Percentiles rank a stretch among this genome's conserved stretches.
phyloP scores from a whole-genome alignment of 2,329 filamentous ascomycete genomes.

The Trichoderma atrobrunneum region DNA sequence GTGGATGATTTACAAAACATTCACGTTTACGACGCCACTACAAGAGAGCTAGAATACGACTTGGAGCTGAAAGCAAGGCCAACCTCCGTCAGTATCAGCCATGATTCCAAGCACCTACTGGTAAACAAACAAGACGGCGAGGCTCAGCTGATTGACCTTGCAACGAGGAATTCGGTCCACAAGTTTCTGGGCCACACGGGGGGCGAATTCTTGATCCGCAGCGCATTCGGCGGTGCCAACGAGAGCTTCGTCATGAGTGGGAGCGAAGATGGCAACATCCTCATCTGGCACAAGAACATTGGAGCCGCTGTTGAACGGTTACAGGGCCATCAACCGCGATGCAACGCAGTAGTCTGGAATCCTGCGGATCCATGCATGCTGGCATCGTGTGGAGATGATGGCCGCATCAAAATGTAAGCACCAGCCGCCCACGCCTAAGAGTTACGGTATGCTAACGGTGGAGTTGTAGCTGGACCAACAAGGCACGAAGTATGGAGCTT shows the following conservation, averaged over 20 bases:
- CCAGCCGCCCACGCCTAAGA: not conserved
- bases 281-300: constrained; percentile 88
- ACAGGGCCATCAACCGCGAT: constrained; percentile 70
- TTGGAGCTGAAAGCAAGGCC: constrained; percentile 63
- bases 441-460: not conserved
- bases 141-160: constrained; percentile 75
- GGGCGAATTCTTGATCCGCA: constrained; percentile 75
- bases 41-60: constrained; percentile 71
- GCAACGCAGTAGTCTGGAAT: constrained; percentile 89
- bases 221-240: constrained; percentile 80
- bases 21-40: constrained; percentile 78
- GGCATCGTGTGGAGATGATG: constrained; percentile 87
- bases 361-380: constrained; percentile 79
- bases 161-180: constrained; percentile 67
- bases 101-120: constrained; percentile 76
- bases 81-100: constrained; percentile 77
- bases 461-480: constrained; percentile 28
- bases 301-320: constrained; percentile 73
- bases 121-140: constrained; percentile 77
- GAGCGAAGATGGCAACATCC: constrained; percentile 75
- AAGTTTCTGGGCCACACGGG: constrained; percentile 74
- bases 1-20: constrained; percentile 69
- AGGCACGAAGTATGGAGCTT: constrained; percentile 23
- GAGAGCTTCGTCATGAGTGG: constrained; percentile 91
- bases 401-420: constrained; percentile 78